phyloP scores from a whole-genome alignment of 2,329 filamentous ascomycete genomes.

The Macroventuria anomochaeta region DNA sequence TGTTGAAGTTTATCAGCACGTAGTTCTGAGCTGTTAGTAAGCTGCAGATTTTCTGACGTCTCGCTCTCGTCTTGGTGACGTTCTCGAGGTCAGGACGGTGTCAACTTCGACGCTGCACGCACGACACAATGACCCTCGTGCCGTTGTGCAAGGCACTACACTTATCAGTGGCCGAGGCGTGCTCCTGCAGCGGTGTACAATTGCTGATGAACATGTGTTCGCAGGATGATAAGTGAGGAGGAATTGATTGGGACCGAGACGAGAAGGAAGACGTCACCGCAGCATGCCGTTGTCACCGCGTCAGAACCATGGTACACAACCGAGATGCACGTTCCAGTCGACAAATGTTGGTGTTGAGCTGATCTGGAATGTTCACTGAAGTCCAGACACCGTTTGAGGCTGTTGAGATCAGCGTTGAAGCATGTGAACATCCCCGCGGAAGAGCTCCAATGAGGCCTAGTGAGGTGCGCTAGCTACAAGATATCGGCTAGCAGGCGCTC shows the following conservation, averaged over 20 bases:
- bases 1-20: background rate
- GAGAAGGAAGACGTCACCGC: background rate
- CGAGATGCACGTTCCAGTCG: background rate
- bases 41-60: background rate
- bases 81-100: background rate
- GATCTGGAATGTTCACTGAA: background rate
- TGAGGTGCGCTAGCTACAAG: background rate
- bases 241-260: constrained; percentile 5
- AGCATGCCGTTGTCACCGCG: background rate
- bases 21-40: background rate
- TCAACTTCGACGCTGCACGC: background rate
- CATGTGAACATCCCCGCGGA: constrained; percentile 16
- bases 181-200: background rate
- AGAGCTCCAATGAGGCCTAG: background rate
- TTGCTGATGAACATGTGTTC: background rate
- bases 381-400: background rate
- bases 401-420: constrained; percentile 1
- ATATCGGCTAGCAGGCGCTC: constrained; percentile 6
- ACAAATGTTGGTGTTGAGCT: background rate
- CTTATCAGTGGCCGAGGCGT: background rate
- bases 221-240: background rate
- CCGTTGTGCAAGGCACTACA: background rate
- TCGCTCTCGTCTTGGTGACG: background rate
- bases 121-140: background rate
- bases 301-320: background rate